Evolutionary conservation across 2,329 filamentous ascomycete genomes (phyloP), one percentile per base, ranked within the genome.

Genomic region (Neoarthrinium moseri): DNA sequence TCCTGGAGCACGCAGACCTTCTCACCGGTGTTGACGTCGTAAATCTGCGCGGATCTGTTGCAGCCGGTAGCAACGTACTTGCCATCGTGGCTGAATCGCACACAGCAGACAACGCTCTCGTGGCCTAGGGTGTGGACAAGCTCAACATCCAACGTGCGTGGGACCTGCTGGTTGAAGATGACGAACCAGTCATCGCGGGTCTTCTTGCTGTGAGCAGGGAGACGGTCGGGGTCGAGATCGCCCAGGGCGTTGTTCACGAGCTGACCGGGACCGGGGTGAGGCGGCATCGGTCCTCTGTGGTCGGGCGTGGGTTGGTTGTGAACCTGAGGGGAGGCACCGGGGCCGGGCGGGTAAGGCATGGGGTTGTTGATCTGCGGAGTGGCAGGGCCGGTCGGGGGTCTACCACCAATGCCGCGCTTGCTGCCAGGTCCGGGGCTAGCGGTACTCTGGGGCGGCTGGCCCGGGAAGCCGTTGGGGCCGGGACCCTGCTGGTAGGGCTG

Each of bases 1-100:
- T 99, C 94, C 66, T 96, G 90, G 26, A 97, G 75, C 48, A 94
- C 86, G 55, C 89, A 94, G 43, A 97, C 84, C 66, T 92, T 94
- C 56, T 89, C 83, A 46, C 94, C 94, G 13, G 83, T 87, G 58
- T 83, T 78, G 33, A 97, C 92, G 55, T 99, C 94, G 67, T 94
- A 99, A 59, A 99, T 99, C 69, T 97, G 92, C n/a, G 94, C 94
- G n/a, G 91, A 96, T 53, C 91, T 80, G 69, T 99, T 99, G 77
- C 94, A 97, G 34, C 94, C 94, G 5, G 94, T 99, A 6, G 94
- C 94, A 45, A 99, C 88, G 57, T 89, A 96, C 63, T 95, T 91
- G 56, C 94, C 94, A 62, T 99, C 94, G 45, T 88, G 83, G 65
- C 92, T 97, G 75, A 99, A 99, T 48, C 94, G 83, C 27, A 99